phyloP scores from a whole-genome alignment of 1,284 basidiomycete genomes.

The Apiotrichum porosum region DNA sequence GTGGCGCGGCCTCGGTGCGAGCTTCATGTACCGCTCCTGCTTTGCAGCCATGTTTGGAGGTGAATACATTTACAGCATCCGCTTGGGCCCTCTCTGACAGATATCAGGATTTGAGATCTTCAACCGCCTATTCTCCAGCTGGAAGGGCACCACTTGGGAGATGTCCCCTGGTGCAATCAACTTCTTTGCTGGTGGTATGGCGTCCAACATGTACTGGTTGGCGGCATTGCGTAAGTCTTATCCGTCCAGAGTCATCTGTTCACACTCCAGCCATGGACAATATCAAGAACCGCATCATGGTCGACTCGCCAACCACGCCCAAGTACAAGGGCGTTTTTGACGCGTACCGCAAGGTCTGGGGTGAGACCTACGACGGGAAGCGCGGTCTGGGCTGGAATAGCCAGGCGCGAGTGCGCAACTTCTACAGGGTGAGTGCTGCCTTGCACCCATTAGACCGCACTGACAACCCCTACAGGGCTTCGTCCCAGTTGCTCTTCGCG shows the following conservation, averaged over 20 bases:
- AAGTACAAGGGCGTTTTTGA: slow-evolving; percentile 37
- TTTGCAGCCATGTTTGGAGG: slow-evolving; percentile 49
- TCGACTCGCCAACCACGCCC: slow-evolving; percentile 42
- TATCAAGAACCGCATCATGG: slow-evolving; percentile 49
- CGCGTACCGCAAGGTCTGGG: slow-evolving; percentile 40
- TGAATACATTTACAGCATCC: too few relatives aligned
- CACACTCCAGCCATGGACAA: slow-evolving; percentile 38
- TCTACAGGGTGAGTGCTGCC: slow-evolving; percentile 40
- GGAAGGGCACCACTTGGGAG: slow-evolving; percentile 44
- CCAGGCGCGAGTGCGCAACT: slow-evolving; percentile 37
- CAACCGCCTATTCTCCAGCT: slow-evolving; percentile 43
- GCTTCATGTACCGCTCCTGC: slow-evolving; percentile 45
- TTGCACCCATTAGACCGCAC: not conserved
- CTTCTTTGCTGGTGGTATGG: slow-evolving; percentile 48
- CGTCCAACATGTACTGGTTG: slow-evolving; percentile 47
- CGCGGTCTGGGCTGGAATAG: slow-evolving; percentile 34
- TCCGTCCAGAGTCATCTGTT: not conserved
- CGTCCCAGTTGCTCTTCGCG: slow-evolving; percentile 44
- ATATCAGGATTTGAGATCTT: slow-evolving; percentile 45
- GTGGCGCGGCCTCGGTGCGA: slow-evolving; percentile 45
- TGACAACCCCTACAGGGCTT: slow-evolving; percentile 34
- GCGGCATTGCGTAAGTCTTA: slow-evolving; percentile 38
- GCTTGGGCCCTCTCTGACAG: too few relatives aligned
- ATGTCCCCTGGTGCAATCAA: slow-evolving; percentile 40
- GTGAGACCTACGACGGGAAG: slow-evolving; percentile 31